Evolutionary conservation across 768 basidiomycete species (phyloP).

Genomic region (Suillus spraguei): DNA sequence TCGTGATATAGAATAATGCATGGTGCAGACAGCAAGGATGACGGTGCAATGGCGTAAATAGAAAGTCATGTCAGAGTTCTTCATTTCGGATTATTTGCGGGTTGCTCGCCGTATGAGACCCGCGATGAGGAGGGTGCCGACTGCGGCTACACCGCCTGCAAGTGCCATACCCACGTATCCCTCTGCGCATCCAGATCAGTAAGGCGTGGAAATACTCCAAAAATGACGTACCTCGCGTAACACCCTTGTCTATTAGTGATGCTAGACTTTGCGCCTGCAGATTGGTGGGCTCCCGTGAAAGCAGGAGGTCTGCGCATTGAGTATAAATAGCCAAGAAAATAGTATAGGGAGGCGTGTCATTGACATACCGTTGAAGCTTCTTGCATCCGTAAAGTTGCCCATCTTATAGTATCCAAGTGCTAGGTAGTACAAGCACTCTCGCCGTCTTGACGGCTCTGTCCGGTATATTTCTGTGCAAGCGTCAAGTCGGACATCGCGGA

Average conservation of each 20-base stretch:
- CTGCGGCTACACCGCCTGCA: slow-evolving; percentile 85
- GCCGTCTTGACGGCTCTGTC: slow-evolving; percentile 78
- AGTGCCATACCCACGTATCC: slow-evolving; percentile 99
- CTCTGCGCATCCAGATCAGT: slow-evolving; percentile 49
- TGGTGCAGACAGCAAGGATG: slow-evolving; percentile 15
- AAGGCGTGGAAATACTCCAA: not conserved
- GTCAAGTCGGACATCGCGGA: slow-evolving; percentile 13
- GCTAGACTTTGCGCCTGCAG: slow-evolving; percentile 88
- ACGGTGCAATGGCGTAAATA: slow-evolving; percentile 18
- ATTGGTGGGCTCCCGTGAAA: slow-evolving; percentile 93
- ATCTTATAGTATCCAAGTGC: slow-evolving; percentile 97
- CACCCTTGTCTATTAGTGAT: slow-evolving; percentile 83
- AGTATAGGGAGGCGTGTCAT: not conserved
- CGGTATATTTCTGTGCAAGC: slow-evolving; percentile 82
- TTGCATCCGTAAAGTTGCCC: slow-evolving; percentile 91
- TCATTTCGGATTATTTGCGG: slow-evolving; percentile 39
- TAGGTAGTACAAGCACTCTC: slow-evolving; percentile 97
- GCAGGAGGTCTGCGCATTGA: slow-evolving; percentile 61
- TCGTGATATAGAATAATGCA: slow-evolving; percentile 31
- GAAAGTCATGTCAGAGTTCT: slow-evolving; percentile 19
- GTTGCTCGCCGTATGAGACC: slow-evolving; percentile 83
- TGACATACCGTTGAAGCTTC: slow-evolving; percentile 84
- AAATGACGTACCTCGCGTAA: slow-evolving; percentile 66
- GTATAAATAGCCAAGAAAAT: slow-evolving; percentile 10
- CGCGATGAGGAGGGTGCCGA: slow-evolving; percentile 76